Evolutionary conservation across 2,329 filamentous ascomycete genomes (phyloP).

Genomic region (Hymenoscyphus repandus): DNA sequence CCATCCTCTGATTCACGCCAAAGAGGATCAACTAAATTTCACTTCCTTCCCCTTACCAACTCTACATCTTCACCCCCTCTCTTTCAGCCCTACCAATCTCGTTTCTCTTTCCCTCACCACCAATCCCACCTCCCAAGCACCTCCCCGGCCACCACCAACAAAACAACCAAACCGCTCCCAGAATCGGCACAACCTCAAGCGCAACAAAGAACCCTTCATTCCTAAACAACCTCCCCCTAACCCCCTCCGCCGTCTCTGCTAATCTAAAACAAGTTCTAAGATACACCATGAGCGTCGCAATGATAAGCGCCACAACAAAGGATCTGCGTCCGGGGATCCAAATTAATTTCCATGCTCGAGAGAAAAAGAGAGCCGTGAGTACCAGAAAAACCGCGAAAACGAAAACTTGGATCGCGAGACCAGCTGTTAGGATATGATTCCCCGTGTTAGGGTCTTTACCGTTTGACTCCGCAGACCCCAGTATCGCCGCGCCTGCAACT

Average conservation of each 20-base stretch:
- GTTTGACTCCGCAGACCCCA: constrained; percentile 44
- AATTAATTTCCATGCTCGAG: background rate
- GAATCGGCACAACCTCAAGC: constrained; percentile 50
- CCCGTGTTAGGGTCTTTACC: constrained; percentile 43
- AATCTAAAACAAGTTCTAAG: constrained; percentile 49
- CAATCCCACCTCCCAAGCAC: background rate
- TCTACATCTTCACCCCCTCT: no score
- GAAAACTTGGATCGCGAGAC: constrained; percentile 49
- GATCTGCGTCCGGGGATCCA: constrained; percentile 5
- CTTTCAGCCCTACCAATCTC: no score
- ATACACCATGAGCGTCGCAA: constrained; percentile 44
- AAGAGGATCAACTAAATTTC: no score
- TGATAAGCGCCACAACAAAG: constrained; percentile 39
- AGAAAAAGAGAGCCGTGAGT: constrained; percentile 14
- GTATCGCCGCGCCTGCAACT: constrained; percentile 48
- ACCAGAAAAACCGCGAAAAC: constrained; percentile 45
- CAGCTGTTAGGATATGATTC: constrained; percentile 51
- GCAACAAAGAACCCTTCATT: constrained; percentile 49
- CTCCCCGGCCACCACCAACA: constrained; percentile 41
- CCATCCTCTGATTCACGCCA: no score
- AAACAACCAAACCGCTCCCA: constrained; percentile 42
- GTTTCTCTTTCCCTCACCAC: no score
- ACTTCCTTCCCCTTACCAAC: no score
- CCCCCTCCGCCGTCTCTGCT: constrained; percentile 48
- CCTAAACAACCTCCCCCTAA: constrained; percentile 40